These are phyloP conservation scores for Boletellus sp. DNA, from an alignment of 1,284 basidiomycete species.

Conservation along the genomic window DNA sequence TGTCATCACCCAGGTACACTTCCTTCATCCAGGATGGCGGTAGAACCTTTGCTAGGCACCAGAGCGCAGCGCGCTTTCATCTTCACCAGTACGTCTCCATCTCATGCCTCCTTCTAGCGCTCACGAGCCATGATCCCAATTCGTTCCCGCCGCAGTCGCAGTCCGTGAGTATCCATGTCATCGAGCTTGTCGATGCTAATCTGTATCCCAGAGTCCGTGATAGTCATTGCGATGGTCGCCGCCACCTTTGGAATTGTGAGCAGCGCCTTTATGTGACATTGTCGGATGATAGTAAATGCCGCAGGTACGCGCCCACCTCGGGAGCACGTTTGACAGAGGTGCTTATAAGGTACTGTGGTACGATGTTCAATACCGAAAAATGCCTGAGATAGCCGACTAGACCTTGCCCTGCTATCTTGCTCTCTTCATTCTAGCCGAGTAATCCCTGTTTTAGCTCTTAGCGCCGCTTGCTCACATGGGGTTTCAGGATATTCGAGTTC, in stretches of 20 bases:
- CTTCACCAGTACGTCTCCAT: constrained; percentile 49
- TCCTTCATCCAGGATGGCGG: constrained; percentile 46
- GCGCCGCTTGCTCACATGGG: background rate
- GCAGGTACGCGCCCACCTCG: constrained; percentile 54
- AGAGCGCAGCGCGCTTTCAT: constrained; percentile 65
- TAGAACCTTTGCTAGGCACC: constrained; percentile 62
- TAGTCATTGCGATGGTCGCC: constrained; percentile 53
- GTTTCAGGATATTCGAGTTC: constrained; percentile 62
- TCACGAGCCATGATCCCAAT: constrained; percentile 6
- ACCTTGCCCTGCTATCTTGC: constrained; percentile 83
- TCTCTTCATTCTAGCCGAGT: constrained; percentile 79
- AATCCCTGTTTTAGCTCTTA: constrained; percentile 19
- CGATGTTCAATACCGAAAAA: constrained; percentile 2
- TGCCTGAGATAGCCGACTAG: constrained; percentile 36
- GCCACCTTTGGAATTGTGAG: constrained; percentile 50
- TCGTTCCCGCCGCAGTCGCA: constrained; percentile 34
- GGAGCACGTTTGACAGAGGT: constrained; percentile 33
- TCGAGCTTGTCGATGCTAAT: constrained; percentile 5
- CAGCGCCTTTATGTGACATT: background rate
- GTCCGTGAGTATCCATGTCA: constrained; percentile 38
- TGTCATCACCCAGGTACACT: constrained; percentile 14
- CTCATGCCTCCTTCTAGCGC: constrained; percentile 1
- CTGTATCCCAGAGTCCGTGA: constrained; percentile 41
- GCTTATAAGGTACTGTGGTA: constrained; percentile 50
- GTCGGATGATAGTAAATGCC: constrained; percentile 1